Evolutionary conservation across 2,329 filamentous ascomycete genomes (phyloP).

Genomic region (Beauveria varroae): DNA sequence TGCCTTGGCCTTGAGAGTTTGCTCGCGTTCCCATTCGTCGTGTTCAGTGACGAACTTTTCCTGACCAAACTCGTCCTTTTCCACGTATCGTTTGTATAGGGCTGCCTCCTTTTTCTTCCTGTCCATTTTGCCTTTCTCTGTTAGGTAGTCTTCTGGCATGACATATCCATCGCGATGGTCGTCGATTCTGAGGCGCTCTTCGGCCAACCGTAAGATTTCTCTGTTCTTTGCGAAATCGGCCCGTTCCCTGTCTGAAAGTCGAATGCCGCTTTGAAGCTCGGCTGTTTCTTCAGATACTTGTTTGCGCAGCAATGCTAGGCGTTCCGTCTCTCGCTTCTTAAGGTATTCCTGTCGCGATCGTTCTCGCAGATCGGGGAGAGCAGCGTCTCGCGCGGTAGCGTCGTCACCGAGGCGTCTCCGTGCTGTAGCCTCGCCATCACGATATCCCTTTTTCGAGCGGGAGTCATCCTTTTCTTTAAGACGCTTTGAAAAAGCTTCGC

Average conservation of each 20-base stretch:
- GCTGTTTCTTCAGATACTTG: conserved; percentile 85
- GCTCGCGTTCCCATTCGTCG: conserved; percentile 92
- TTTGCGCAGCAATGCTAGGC: conserved; percentile 75
- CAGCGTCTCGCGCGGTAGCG: conserved; percentile 57
- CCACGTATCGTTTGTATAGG: conserved; percentile 83
- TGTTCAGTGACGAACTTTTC: conserved; percentile 90
- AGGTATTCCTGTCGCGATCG: conserved; percentile 88
- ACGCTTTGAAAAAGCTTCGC: conserved; percentile 72
- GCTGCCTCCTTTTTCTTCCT: conserved; percentile 81
- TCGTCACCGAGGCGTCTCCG: conserved; percentile 46
- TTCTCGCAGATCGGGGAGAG: conserved; percentile 73
- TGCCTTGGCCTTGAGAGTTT: conserved; percentile 77
- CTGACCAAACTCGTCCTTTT: conserved; percentile 77
- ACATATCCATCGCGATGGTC: conserved; percentile 88
- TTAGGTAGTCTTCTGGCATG: conserved; percentile 92
- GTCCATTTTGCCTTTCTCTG: conserved; percentile 84
- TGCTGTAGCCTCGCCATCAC: conserved; percentile 48
- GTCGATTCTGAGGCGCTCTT: conserved; percentile 80
- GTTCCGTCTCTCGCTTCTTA: conserved; percentile 83
- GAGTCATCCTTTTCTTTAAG: conserved; percentile 64
- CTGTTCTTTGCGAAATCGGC: conserved; percentile 84
- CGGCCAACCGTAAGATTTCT: conserved; percentile 71
- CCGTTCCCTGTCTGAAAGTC: conserved; percentile 70
- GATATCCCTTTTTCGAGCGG: conserved; percentile 60
- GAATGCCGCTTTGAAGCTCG: conserved; percentile 68